Evolutionary conservation across 1,139 yeast genomes (phyloP), one percentile per base, ranked within the genome.

Genomic region (Hemisphaericaspora xylofermentans): DNA sequence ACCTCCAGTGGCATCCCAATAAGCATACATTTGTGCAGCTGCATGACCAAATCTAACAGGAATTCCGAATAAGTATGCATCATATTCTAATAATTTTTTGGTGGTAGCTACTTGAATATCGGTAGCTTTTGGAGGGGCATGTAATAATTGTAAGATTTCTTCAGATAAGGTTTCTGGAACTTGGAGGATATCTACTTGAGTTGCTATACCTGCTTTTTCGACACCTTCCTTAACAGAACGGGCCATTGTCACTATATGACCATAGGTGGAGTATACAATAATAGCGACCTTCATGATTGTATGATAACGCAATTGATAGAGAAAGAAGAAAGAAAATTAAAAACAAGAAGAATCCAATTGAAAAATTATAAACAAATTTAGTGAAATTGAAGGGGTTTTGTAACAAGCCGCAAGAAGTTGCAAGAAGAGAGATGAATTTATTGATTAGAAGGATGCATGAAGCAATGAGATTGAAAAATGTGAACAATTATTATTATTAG

Each of bases 191-290:
- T 68, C 74, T n/a, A 66, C 67, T 6, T 55, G 51, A 27, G 57
- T 50, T 27, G 46, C 46, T 16, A 39, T 17, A 12, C 76, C 77
- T 9, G 68, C 49, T 15, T 61, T 52, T 44, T 66, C 68, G 22
- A 73, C 61, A 49, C 80, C 79, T 34, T 60, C 57, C 56, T 72
- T 63, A 42, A 72, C 57, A 32, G 65, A 60, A 46, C 64, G 58
- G 33, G 81, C 84, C 60, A 82, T 56, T 33, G 62, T 57, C 44
- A 70, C 67, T 46, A 80, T 63, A 58, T 83, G 89, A 41, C 85
- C 85, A 59, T 80, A 82, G 34, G 79, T 68, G 35, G 88, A 79
- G 63, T 81, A 82, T 52, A 75, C 68, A 45, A 82, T 66, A 54
- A 83, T 75, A 14, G 76, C 76, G 27, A 68, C 57, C 59, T 69